Evolutionary conservation across 176 grass and related monocot genomes (phyloP), one percentile per base, ranked within the genome.

Genomic region (Avena sativa): DNA sequence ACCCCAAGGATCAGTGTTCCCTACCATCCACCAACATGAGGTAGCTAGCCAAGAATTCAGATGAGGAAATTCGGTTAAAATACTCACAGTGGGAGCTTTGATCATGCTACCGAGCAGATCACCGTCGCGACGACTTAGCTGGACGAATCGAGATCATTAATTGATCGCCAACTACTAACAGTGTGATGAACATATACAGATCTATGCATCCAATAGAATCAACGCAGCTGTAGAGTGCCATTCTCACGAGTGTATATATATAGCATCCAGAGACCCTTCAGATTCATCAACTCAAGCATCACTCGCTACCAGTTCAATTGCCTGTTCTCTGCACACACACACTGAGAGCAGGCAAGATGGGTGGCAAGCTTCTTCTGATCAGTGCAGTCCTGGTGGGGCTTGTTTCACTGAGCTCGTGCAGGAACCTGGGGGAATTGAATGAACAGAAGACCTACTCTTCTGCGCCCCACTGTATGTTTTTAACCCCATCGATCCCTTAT

Each of bases 301-400:
- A 58, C 76, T 10, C 40, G 82, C 74, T 34, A 60, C 58, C 66
- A 89, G 84, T 53, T 67, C 65, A 51, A 17, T 84, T 90, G 46
- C 59, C 48, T 71, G 14, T 84, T 81, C 72, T 83, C 75, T 50
- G 36, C 46, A 85, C 40, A 40, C 38, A 68, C 4, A 53, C 9
- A 49, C 36, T 43, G 15, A 66, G 72, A 89, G 26, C 84, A 88
- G 86, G 26, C 81, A 90, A 88, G 83, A 92, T 89, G 90, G 77
- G 75, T 62, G 59, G 49, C 66, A 95, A 71, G 62, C 70, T 84
- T 81, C 76, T 92, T 88, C 79, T 95, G 65, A 81, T 92, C 75
- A 89, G 88, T 89, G 76, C 34, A 34, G 81, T 95, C 85, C 38
- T 95, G 51, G 67, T 89, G 73, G 93, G 90, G 70, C 74, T 95